Evolutionary conservation across 495 filamentous ascomycete genomes (phyloP).

Genomic region (Sabuloglossum arenarium): DNA sequence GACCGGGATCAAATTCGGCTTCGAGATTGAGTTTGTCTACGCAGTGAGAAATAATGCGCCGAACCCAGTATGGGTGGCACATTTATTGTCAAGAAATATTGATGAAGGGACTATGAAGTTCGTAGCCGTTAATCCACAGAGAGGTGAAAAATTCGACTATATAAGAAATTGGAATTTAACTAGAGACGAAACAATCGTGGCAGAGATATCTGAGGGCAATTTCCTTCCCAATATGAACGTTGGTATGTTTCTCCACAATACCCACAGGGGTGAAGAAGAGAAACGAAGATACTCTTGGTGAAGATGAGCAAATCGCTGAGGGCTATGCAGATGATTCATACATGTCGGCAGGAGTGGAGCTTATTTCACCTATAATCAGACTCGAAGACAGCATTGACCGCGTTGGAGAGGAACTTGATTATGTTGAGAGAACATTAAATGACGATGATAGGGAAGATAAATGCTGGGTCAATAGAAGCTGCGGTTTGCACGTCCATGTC

Average conservation of each 20-base stretch:
- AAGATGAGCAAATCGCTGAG: background rate
- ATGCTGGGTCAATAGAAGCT: background rate
- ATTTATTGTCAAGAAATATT: no score
- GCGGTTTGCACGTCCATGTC: background rate
- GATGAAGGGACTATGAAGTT: no score
- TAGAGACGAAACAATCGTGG: background rate
- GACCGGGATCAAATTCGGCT: no score
- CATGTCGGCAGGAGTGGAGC: background rate
- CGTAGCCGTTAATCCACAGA: no score
- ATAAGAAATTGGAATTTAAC: background rate
- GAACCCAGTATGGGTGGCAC: no score
- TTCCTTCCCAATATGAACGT: background rate
- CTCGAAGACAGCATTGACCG: background rate
- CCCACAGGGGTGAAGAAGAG: background rate
- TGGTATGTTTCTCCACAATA: background rate
- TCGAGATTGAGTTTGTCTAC: no score
- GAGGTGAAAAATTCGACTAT: background rate
- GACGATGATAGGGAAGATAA: background rate
- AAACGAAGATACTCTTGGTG: background rate
- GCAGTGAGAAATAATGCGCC: no score
- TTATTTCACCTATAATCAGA: background rate
- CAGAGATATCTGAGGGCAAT: background rate
- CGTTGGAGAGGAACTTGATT: background rate
- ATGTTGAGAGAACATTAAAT: no score
- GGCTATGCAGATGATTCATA: background rate